Evolutionary conservation across 192 early-diverging fungal genomes (phyloP), one percentile per base, ranked within the genome.

Genomic region (Coemansia sp.): DNA sequence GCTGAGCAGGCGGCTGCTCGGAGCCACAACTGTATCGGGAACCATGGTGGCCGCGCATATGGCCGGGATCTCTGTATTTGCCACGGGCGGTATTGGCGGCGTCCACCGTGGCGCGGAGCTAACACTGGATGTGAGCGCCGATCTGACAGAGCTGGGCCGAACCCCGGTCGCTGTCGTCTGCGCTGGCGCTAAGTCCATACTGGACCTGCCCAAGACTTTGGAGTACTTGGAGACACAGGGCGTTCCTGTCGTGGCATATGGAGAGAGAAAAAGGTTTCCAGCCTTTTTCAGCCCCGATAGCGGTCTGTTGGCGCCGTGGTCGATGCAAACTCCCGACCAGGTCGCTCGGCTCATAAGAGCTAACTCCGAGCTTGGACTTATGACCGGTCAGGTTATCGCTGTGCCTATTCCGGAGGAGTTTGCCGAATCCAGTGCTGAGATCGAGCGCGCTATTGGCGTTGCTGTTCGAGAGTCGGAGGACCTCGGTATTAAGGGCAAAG

Each of bases 41-140:
- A 99, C 96, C 0, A 94, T 96, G 90, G 59, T 94, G n/a, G 86
- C 91, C 6, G 96, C 97, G 4, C 86, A 94, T 65, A 71, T 75
- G 45, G 93, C 90, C 7, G 96, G 94, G 2, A 99, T 99, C 59
- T 67, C 72, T 37, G 80, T 99, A 0, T 99, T 99, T 87, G 95
- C 93, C 8, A 99, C 97, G 6, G 97, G 97, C 19, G 97, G 96
- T 6, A 98, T 99, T 59, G 97, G 97, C 39, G 97, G 97, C 36
- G 96, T 95, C 32, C 95, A 97, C 62, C 87, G 96, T 9, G 94
- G 91, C 9, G 93, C 86, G 15, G 89, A 91, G 73, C 64, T 74
- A 20, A 87, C 90, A 0, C 85, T 95, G 87, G 97, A 99, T 68
- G 79, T 96, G 20, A 94, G 91, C 59, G 96, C 96, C 3, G 97